Evolutionary conservation across 2,329 filamentous ascomycete genomes (phyloP), one percentile per base, ranked within the genome.

Genomic region (Xylaria sp.): DNA sequence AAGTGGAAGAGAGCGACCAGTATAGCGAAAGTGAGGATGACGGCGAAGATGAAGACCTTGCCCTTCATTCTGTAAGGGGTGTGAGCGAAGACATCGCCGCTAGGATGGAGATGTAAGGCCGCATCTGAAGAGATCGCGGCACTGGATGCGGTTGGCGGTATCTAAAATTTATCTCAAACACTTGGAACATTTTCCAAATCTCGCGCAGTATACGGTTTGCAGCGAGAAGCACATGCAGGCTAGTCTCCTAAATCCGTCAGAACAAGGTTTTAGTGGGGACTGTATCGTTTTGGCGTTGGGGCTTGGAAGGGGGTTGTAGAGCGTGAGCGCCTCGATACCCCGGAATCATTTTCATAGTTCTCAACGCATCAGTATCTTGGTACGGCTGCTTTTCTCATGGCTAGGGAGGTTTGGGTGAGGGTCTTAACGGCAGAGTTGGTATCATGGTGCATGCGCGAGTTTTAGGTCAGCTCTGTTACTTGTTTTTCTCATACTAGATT

Each of bases 41-140:
- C 49, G 76, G 77, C 6, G 78, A 77, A 14, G 73, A 80, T 11
- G 78, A 82, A 40, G 77, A 78, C 57, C 68, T 75, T n/a, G 73
- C 75, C n/a, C 78, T 76, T 60, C 77, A 78, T 45, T 78, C 79
- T 7, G 78, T 85, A 46, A 80, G 86, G 42, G 82, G 83, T 31
- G 81, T 88, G 74, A 89, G 86, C 67, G 87, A 89, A 74, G 87
- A 89, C 64, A 81, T 89, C 49, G 86, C 85, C 31, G 81, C 82
- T 3, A 79, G 81, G 19, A 89, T 89, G 85, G 87, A 89, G 71
- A 83, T 89, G 68, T 87, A 82, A 75, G 42, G 6, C 9, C 12
- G 17, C 17, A 8, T 50, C 33, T 40, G 52, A 60, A 21, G 11
- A 3, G 25, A 31, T 25, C 25, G 28, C 14, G 17, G 17, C 38